Evolutionary conservation across 441 rosid species (phyloP).

Genomic region (Macaranga tanarius): DNA sequence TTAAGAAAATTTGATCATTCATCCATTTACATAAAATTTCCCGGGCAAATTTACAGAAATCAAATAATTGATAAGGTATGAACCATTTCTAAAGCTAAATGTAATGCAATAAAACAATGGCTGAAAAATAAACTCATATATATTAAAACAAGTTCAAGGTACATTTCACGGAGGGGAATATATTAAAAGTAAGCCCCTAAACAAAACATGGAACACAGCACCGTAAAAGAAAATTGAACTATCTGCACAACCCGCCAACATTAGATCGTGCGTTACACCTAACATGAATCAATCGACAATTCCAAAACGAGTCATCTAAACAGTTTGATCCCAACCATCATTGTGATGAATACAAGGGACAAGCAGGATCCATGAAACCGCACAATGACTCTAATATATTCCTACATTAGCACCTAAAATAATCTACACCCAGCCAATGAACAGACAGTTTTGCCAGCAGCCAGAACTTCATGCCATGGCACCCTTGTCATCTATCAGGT

Average conservation of each 20-base stretch:
- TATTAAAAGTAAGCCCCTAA: constrained; percentile 6
- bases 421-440: constrained; percentile 44
- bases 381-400: constrained; percentile 35
- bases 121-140: not conserved
- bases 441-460: constrained; percentile 25
- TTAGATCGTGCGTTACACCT: constrained; percentile 27
- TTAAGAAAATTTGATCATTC: too few relatives aligned
- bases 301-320: constrained; percentile 44
- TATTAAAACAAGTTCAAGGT: constrained; percentile 14
- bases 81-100: not conserved
- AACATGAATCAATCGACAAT: constrained; percentile 29
- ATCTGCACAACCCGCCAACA: constrained; percentile 43
- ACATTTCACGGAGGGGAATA: constrained; percentile 8
- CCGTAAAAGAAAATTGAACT: constrained; percentile 14
- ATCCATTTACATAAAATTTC: too few relatives aligned
- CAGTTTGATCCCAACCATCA: constrained; percentile 39
- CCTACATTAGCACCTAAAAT: constrained; percentile 53
- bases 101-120: too few relatives aligned
- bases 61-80: not conserved
- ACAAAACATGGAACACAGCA: constrained; percentile 19
- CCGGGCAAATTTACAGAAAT: too few relatives aligned
- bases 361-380: constrained; percentile 28
- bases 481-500: constrained; percentile 27
- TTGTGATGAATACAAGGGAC: constrained; percentile 29
- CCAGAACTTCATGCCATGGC: constrained; percentile 23